Evolutionary conservation across 768 basidiomycete species (phyloP).

Genomic region (Aureoboletus auriporus): DNA sequence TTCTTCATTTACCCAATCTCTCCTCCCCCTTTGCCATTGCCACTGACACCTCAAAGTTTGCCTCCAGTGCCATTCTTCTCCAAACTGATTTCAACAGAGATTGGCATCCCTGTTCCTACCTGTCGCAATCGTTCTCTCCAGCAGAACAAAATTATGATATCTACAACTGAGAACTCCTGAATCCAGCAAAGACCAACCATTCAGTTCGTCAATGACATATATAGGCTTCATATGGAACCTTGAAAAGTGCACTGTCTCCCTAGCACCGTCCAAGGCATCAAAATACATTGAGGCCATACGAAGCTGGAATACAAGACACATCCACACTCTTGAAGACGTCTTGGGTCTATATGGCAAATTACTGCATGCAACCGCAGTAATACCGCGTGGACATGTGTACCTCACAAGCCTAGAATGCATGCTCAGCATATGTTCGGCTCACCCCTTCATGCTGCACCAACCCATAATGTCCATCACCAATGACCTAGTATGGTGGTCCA

Average conservation of each 20-base stretch:
- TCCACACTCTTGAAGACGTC: constrained; percentile 5
- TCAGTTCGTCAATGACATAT: background rate
- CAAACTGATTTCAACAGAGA: no score
- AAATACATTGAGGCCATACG: constrained; percentile 11
- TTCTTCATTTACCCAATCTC: no score
- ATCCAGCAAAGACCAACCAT: constrained; percentile 7
- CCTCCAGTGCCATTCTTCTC: no score
- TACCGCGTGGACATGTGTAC: constrained; percentile 31
- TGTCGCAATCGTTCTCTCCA: no score
- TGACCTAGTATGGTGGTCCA: background rate
- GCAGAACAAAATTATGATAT: no score
- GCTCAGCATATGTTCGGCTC: constrained; percentile 21
- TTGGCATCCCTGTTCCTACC: no score
- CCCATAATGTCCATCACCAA: background rate
- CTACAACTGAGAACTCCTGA: no score
- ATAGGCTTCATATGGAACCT: constrained; percentile 37
- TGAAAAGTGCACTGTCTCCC: constrained; percentile 9
- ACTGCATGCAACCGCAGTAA: constrained; percentile 13
- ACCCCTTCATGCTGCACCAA: constrained; percentile 30
- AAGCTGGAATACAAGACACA: background rate
- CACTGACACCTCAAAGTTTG: no score
- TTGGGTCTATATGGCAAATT: constrained; percentile 9
- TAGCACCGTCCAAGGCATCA: constrained; percentile 24
- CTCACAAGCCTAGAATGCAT: constrained; percentile 39
- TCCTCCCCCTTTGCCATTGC: no score